Evolutionary conservation across 2,329 filamentous ascomycete genomes (phyloP).

Genomic region (Colletotrichum navitas): DNA sequence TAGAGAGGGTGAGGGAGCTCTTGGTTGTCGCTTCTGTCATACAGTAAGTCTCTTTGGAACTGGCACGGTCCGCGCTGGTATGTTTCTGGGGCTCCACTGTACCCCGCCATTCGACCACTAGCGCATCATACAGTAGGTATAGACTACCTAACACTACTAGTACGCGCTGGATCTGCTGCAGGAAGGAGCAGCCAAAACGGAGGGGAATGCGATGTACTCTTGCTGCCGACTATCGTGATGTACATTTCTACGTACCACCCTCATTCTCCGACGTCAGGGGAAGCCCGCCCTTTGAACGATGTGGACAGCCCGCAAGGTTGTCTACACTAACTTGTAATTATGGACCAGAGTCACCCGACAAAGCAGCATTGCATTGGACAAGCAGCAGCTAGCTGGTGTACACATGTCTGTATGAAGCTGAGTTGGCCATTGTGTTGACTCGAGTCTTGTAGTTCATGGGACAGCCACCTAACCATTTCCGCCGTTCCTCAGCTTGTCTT

Average conservation of each 20-base stretch:
- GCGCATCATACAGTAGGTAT: slow-evolving; percentile 29
- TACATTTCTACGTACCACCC: slow-evolving; percentile 12
- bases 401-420: slow-evolving; percentile 10
- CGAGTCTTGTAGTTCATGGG: background rate
- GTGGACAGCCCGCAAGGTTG: slow-evolving; percentile 7
- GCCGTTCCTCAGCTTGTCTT: background rate
- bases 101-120: slow-evolving; percentile 41
- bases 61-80: slow-evolving; percentile 16
- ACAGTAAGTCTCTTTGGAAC: slow-evolving; percentile 8
- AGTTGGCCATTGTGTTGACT: slow-evolving; percentile 27
- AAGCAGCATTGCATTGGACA: slow-evolving; percentile 10
- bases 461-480: slow-evolving; percentile 14
- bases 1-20: no score
- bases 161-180: slow-evolving; percentile 23
- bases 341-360: slow-evolving; percentile 22
- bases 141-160: background rate
- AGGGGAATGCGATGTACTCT: background rate
- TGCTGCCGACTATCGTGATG: background rate
- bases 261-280: slow-evolving; percentile 28
- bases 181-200: background rate
- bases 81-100: slow-evolving; percentile 25
- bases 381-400: slow-evolving; percentile 4
- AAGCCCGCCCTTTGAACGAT: slow-evolving; percentile 29
- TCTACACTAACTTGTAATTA: background rate
- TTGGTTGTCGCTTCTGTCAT: slow-evolving; percentile 1